A percentile compares a stretch with the other conserved stretches of the same genome.
phyloP scores from a whole-genome alignment of 2,329 filamentous ascomycete species.

The Aphanocladium album region DNA sequence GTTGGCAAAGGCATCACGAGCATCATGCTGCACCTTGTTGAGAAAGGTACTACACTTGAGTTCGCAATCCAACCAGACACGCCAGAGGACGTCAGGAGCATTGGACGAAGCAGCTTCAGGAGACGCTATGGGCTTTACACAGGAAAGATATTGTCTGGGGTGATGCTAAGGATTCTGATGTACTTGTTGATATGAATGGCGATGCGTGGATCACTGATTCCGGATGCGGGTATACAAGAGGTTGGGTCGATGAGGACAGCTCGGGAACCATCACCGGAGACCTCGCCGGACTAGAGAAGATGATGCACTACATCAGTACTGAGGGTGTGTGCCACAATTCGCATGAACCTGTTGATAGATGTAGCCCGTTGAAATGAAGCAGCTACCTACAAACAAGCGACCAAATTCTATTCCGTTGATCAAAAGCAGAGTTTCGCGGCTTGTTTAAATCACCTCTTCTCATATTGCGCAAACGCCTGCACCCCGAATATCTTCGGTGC shows the following conservation, averaged over 20 bases:
- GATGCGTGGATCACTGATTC: constrained; percentile 24
- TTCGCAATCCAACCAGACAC: neutral
- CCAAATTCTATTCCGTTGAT: too few relatives aligned
- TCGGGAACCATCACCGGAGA: constrained; percentile 18
- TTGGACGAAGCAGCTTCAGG: neutral
- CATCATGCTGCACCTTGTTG: neutral
- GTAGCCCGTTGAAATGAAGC: too few relatives aligned
- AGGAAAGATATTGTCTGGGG: constrained; percentile 17
- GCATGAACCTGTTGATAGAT: too few relatives aligned
- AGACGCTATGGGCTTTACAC: neutral
- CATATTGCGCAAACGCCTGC: too few relatives aligned
- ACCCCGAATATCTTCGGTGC: too few relatives aligned
- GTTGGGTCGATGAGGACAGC: constrained; percentile 19
- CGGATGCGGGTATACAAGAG: constrained; percentile 20
- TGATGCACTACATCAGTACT: neutral
- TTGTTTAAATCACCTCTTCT: too few relatives aligned
- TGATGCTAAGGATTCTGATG: constrained; percentile 20
- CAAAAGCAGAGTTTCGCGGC: too few relatives aligned
- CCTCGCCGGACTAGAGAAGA: constrained; percentile 11
- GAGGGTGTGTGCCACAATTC: too few relatives aligned
- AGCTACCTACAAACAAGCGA: too few relatives aligned
- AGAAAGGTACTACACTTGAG: neutral
- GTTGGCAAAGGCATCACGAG: neutral
- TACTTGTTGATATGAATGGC: constrained; percentile 19
- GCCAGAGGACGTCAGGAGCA: neutral